Conservation (phyloP, 352 stramenopile species). For the Phytophthora melonis region DNA sequence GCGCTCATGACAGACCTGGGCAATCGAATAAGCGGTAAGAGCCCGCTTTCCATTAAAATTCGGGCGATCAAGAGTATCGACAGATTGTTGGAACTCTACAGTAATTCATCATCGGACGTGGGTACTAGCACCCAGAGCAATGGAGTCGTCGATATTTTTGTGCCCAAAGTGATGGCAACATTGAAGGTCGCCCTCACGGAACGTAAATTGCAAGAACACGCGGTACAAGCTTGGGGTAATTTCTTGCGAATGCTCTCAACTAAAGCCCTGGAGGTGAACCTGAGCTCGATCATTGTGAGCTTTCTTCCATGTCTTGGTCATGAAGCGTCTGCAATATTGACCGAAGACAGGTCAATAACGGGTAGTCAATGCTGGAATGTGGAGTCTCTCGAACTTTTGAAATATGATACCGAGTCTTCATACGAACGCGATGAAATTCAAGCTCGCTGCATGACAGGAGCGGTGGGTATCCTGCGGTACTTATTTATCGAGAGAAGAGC, state of each 20-base stretch:
- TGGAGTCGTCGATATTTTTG: conserved; percentile 80
- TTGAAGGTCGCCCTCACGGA: conserved; percentile 83
- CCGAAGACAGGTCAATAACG: conserved; percentile 35
- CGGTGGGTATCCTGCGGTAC: conserved; percentile 63
- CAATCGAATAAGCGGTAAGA: conserved; percentile 63
- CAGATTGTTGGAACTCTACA: conserved; percentile 73
- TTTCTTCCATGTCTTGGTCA: conserved; percentile 77
- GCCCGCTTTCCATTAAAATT: conserved; percentile 50
- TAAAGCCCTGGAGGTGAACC: conserved; percentile 85
- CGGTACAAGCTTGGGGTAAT: conserved; percentile 76
- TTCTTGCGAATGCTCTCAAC: conserved; percentile 84
- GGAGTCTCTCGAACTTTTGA: conserved; percentile 44
- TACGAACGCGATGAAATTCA: conserved; percentile 18
- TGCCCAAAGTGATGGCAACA: conserved; percentile 92
- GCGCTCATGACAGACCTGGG: conserved; percentile 86
- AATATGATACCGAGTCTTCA: conserved; percentile 15
- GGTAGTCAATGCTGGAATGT: conserved; percentile 52
- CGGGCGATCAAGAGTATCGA: conserved; percentile 82
- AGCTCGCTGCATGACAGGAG: conserved; percentile 34
- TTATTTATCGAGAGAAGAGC: conserved; percentile 76
- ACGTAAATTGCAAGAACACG: conserved; percentile 59
- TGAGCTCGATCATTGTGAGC: conserved; percentile 90
- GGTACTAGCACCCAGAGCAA: conserved; percentile 32
- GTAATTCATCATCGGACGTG: conserved; percentile 34
- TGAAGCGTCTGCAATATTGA: conserved; percentile 51